Conservation (phyloP, 1,284 basidiomycete species). For the Melampsora larici-populina region DNA sequence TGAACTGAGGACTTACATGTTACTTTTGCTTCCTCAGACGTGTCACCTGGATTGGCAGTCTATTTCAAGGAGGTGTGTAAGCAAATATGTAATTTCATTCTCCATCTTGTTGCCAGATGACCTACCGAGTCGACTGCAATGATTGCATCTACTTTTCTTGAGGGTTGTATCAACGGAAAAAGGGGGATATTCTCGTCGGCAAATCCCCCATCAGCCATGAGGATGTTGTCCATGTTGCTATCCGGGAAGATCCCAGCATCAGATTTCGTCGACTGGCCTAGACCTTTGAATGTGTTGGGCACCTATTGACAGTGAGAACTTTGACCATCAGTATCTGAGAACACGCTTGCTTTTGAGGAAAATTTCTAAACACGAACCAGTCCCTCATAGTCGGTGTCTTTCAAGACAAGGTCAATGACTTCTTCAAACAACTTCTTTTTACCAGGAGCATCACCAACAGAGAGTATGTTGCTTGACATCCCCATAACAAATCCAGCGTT, state of each 20-base stretch:
- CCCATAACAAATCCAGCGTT: conserved; percentile 41
- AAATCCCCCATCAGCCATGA: conserved; percentile 40
- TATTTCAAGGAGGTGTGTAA: neutral
- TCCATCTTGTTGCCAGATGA: neutral
- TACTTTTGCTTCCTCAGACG: neutral
- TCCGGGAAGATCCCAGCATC: conserved; percentile 5
- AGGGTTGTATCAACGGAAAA: conserved; percentile 40
- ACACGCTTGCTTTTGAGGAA: neutral
- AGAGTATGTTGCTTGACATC: conserved; percentile 41
- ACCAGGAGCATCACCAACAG: conserved; percentile 11
- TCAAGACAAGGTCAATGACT: conserved; percentile 2
- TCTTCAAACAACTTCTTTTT: neutral
- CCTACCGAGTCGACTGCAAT: conserved; percentile 40
- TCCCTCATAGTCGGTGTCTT: conserved; percentile 33
- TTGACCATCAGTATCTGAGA: neutral
- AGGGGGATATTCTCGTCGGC: conserved; percentile 33
- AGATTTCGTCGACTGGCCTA: neutral
- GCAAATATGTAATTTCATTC: neutral
- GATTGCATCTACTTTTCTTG: conserved; percentile 31
- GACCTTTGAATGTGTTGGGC: conserved; percentile 33
- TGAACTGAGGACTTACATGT: neutral
- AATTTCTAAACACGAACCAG: conserved; percentile 3
- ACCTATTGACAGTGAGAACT: conserved; percentile 2
- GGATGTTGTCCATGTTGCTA: conserved; percentile 14
- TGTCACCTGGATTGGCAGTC: conserved; percentile 14